Base-by-base conservation (phyloP, 2,329 filamentous ascomycete genomes). In the Clonostachys rhizophaga region DNA sequence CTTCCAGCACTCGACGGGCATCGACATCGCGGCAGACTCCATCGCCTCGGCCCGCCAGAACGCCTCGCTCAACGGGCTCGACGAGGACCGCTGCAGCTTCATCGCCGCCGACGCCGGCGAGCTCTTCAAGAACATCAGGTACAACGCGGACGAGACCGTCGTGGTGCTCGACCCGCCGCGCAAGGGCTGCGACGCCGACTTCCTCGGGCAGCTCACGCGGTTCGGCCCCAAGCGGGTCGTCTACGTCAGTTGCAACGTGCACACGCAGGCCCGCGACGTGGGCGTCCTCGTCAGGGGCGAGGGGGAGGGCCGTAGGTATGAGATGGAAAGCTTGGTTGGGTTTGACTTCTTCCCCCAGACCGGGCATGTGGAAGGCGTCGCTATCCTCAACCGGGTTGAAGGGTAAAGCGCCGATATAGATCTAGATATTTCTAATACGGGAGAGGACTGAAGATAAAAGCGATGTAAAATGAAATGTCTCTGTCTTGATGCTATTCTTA, bases 321-420 rank as follows among this genome's bases (percentile, higher is more conserved):
- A 86, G 65, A 88, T 99, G 62, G 92, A 97, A 75, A 95, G 88
- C 61, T 68, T 99, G 42, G 78, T 87, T 43, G 94, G 92, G 0
- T 97, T 97, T 61, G 94, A 99, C 64, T 97, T 99, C 67, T 99
- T 99, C 68, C 94, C 94, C 12, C 92, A 97, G 68, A 87, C 84
- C 17, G 76, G 79, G 2, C 84, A 87, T 58, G 84, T 87, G 1
- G 84, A 87, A 61, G 82, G 84, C 42, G 81, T 86, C 39, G 82
- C 81, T 5, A 77, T 86, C 34, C 61, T 87, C 55, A 85, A 80
- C 54, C 69, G 80, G 52, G 72, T 80, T 13, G 78, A 80, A 17
- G 45, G 49, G 7, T 41, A 40, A 35, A 14, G 42, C 9, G 30
- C 9, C 16, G 11, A n/a, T 17, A n/a, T 43, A 20, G n/a, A 16